A percentile compares a stretch with the other conserved stretches of the same genome.
Conservation (phyloP, 2,329 filamentous ascomycete species). For the Fusarium sublunatum region DNA sequence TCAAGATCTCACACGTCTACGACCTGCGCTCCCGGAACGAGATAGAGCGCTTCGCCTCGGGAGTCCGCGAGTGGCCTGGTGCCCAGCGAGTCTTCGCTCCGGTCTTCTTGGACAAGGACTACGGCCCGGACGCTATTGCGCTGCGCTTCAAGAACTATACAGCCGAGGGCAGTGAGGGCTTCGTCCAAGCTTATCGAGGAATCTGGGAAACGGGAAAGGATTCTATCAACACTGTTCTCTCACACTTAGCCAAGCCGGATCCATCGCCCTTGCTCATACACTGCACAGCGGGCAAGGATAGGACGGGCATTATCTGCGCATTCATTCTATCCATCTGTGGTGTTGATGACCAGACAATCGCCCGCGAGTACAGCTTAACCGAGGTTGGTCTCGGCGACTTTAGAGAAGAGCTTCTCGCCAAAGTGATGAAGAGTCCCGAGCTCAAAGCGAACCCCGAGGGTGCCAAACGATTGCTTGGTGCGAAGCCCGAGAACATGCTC, state of each 20-base stretch:
- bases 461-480: slow-evolving; percentile 59
- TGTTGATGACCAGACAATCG: slow-evolving; percentile 68
- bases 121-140: slow-evolving; percentile 71
- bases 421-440: slow-evolving; percentile 62
- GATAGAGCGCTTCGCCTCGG: slow-evolving; percentile 58
- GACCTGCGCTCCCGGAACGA: slow-evolving; percentile 74
- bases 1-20: slow-evolving; percentile 74
- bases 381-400: slow-evolving; percentile 68
- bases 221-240: slow-evolving; percentile 64
- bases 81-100: slow-evolving; percentile 67
- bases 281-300: slow-evolving; percentile 82
- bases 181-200: slow-evolving; percentile 70
- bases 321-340: slow-evolving; percentile 73
- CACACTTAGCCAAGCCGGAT: slow-evolving; percentile 62
- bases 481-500: slow-evolving; percentile 61
- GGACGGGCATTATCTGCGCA: slow-evolving; percentile 77
- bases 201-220: slow-evolving; percentile 66
- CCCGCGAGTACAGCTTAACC: slow-evolving; percentile 75
- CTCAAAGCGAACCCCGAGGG: slow-evolving; percentile 59
- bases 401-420: slow-evolving; percentile 61
- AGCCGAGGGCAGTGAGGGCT: slow-evolving; percentile 65
- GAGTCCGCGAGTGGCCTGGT: slow-evolving; percentile 53
- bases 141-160: slow-evolving; percentile 70
- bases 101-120: slow-evolving; percentile 72
- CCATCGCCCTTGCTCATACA: slow-evolving; percentile 70